Evolutionary conservation across 306 rosid species (phyloP), one percentile per base, ranked within the genome.

Genomic region (Oxytropis ochrocephala): DNA sequence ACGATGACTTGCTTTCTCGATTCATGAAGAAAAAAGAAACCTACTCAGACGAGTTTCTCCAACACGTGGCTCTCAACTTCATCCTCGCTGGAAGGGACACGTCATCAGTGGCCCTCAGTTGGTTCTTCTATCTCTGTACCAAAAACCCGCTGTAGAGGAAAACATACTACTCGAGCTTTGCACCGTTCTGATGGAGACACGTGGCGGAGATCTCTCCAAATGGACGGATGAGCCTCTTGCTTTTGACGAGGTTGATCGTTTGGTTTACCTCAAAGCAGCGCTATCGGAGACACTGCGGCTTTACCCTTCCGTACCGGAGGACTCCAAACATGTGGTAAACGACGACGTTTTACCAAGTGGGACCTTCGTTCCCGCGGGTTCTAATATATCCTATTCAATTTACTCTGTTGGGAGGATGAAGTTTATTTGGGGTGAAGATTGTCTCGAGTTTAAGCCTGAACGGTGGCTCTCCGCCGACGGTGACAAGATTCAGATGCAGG

Each of bases 11-110:
- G 33, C 50, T 90, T 0, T 93, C 98, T 0, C 81, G 98, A 50
- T 93, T 93, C 81, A 90, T 93, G 94, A 93, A 77, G 86, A 93
- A 85, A 21, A 93, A 82, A 10, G 96, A 84, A 12, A 62, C 85
- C 11, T 93, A 90, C 85, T 68, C 98, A 0, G 82, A 90, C 35
- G 39, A 70, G 41, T 93, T 90, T 27, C 94, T 93, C 13, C 94
- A 89, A 64, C 84, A 88, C 19, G 98, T 93, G 82, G 90, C 89
- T 0, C 94, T 93, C 24, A 93, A 93, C 42, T 93, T 93, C 88
- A 93, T 93, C 81, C 86, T 93, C 6, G 98, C 98, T 21, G 98
- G 98, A 57, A 87, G 98, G 0, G 97, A 93, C 90, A 93, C 98
- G 7, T 93, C 98, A 70, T 93, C 98, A 0, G 94, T 87, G 0